Percentiles rank a stretch among this genome's conserved stretches.
Conservation (phyloP, 2,329 filamentous ascomycete genomes). For the Colletotrichum sp. region DNA sequence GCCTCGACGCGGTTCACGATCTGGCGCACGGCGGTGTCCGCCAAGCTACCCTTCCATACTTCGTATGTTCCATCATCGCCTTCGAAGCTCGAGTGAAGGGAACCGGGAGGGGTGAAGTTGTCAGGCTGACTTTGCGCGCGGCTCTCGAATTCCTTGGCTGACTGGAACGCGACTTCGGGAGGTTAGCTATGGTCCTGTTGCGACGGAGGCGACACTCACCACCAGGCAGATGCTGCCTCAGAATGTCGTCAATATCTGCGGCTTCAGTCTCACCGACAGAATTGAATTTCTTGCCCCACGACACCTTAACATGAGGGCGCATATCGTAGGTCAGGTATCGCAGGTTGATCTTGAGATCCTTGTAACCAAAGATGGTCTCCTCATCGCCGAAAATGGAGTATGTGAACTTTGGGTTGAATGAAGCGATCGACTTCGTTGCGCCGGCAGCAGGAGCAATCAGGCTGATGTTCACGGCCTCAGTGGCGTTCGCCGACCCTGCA, state of each 20-base stretch:
- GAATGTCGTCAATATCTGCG: conserved; percentile 68
- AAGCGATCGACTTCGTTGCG: conserved; percentile 61
- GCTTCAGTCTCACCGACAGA: conserved; percentile 71
- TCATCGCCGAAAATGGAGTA: conserved; percentile 95
- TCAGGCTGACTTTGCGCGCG: conserved; percentile 40
- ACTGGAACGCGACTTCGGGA: conserved; percentile 68
- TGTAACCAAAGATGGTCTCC: conserved; percentile 90
- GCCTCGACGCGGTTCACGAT: conserved; percentile 84
- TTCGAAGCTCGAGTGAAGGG: conserved; percentile 68
- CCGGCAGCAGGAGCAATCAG: conserved; percentile 56
- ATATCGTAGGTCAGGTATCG: conserved; percentile 74
- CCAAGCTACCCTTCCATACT: conserved; percentile 81
- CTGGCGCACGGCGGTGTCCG: conserved; percentile 70
- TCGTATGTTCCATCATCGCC: conserved; percentile 72
- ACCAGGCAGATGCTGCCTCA: conserved; percentile 71
- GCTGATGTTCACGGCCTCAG: conserved; percentile 66
- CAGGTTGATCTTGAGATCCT: conserved; percentile 77
- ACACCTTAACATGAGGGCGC: conserved; percentile 75
- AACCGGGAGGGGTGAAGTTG: conserved; percentile 75
- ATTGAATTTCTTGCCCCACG: conserved; percentile 74
- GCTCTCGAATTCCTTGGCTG: conserved; percentile 64
- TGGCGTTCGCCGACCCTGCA: conserved; percentile 64
- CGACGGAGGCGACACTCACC: conserved; percentile 47
- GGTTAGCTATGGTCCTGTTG: background rate
- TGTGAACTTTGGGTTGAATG: conserved; percentile 86